Evolutionary conservation across 768 basidiomycete genomes (phyloP).

Genomic region (Crucibulum laeve): DNA sequence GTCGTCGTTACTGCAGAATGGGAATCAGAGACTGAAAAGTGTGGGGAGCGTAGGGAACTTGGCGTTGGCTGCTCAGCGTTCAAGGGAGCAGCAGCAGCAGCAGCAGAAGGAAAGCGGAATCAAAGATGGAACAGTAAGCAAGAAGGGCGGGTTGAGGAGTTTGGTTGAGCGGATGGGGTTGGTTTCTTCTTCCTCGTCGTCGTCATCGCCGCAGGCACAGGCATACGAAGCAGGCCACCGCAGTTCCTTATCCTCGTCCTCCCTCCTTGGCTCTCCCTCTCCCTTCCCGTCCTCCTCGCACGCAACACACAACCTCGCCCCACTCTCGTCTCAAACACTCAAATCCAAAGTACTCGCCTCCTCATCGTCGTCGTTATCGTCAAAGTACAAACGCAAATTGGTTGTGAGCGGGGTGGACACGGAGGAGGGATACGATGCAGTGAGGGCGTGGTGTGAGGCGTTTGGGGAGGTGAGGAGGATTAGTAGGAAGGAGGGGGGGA

Average conservation of each 20-base stretch:
- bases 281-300: too few relatives aligned
- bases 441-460: slow-evolving; percentile 29
- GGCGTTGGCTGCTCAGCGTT: too few relatives aligned
- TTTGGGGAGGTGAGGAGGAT: slow-evolving; percentile 30
- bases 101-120: too few relatives aligned
- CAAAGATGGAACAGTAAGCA: neutral
- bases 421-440: slow-evolving; percentile 20
- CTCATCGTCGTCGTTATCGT: too few relatives aligned
- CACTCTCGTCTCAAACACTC: neutral
- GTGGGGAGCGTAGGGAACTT: too few relatives aligned
- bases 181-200: neutral
- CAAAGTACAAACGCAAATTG: slow-evolving; percentile 20
- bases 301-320: neutral
- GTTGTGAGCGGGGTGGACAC: slow-evolving; percentile 26
- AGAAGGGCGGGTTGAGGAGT: slow-evolving; percentile 14
- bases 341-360: neutral
- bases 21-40: too few relatives aligned
- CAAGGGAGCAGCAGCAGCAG: too few relatives aligned
- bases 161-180: slow-evolving; percentile 19
- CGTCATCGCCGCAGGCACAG: too few relatives aligned
- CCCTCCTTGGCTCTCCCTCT: too few relatives aligned
- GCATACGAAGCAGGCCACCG: too few relatives aligned
- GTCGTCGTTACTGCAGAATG: too few relatives aligned
- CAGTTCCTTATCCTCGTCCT: too few relatives aligned
- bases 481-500: slow-evolving; percentile 6